Evolutionary conservation across 192 early-diverging fungal genomes (phyloP).

Genomic region (Coemansia sp.): DNA sequence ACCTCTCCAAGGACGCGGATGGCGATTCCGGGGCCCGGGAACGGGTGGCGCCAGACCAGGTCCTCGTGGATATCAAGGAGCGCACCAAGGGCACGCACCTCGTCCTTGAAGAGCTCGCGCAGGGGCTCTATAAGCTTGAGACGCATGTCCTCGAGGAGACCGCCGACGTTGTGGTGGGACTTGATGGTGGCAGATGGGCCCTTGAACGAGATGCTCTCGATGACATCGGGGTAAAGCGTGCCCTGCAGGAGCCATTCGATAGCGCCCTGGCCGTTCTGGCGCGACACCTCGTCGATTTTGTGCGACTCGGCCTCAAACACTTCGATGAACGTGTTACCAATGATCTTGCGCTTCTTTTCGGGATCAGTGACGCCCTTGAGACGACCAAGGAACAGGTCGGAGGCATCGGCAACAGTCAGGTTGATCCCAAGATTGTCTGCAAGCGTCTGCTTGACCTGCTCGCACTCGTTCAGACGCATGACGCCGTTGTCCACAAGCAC

Average conservation of each 20-base stretch:
- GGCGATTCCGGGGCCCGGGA: constrained; percentile 99
- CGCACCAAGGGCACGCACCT: constrained; percentile 94
- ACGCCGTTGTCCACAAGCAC: constrained; percentile 98
- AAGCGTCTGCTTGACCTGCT: constrained; percentile 78
- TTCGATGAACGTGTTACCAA: constrained; percentile 98
- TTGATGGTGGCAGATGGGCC: constrained; percentile 98
- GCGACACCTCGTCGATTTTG: constrained; percentile 79
- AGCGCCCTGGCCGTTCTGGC: constrained; percentile 70
- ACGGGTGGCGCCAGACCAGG: constrained; percentile 97
- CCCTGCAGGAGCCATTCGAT: constrained; percentile 97
- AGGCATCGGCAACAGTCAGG: constrained; percentile 88
- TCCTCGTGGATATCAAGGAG: constrained; percentile 91
- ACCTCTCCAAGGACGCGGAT: too few relatives aligned
- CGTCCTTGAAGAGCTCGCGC: constrained; percentile 98
- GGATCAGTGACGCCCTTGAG: constrained; percentile 94
- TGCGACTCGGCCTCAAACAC: constrained; percentile 94
- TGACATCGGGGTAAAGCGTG: constrained; percentile 98
- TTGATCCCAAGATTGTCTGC: constrained; percentile 94
- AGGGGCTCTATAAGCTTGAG: constrained; percentile 98
- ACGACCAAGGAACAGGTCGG: constrained; percentile 79
- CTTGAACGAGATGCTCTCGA: constrained; percentile 99
- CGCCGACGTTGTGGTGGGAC: constrained; percentile 99
- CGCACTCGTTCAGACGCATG: constrained; percentile 97
- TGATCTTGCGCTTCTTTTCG: constrained; percentile 98
- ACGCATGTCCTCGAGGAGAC: constrained; percentile 95